Conservation (phyloP, 2,329 filamentous ascomycete species). For the Clarireedia sp. region DNA sequence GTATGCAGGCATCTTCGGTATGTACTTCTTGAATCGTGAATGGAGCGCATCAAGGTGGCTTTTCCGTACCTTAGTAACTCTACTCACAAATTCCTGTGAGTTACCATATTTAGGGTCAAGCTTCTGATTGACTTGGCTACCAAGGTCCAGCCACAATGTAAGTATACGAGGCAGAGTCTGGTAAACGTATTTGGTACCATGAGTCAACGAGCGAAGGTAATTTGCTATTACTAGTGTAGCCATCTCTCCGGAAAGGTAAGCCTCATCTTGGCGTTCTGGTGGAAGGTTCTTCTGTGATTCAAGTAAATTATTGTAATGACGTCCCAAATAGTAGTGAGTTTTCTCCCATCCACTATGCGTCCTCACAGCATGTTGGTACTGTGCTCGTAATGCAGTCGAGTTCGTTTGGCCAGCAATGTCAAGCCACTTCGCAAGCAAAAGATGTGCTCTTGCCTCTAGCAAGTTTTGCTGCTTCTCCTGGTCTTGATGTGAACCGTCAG, state of each 20-base stretch:
- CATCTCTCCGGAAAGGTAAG: constrained; percentile 71
- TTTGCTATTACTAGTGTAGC: constrained; percentile 89
- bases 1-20: constrained; percentile 62
- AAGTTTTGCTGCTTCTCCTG: constrained; percentile 43
- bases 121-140: constrained; percentile 60
- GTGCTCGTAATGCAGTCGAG: constrained; percentile 66
- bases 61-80: constrained; percentile 49
- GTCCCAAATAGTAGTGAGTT: constrained; percentile 91
- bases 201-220: constrained; percentile 77
- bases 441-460: constrained; percentile 68
- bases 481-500: constrained; percentile 12
- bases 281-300: constrained; percentile 79
- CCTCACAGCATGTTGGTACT: constrained; percentile 76
- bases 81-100: constrained; percentile 41
- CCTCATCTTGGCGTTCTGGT: constrained; percentile 66
- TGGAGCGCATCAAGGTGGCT: constrained; percentile 64
- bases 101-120: constrained; percentile 38
- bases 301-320: constrained; percentile 93
- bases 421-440: constrained; percentile 93
- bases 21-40: constrained; percentile 70
- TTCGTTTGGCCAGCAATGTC: constrained; percentile 92
- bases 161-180: constrained; percentile 87
- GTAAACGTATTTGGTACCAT: constrained; percentile 91
- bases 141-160: constrained; percentile 91
- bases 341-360: constrained; percentile 78